Percentiles rank a stretch among this genome's conserved stretches.
phyloP scores from a whole-genome alignment of 345 rosid genomes.

The Geranium brycei region DNA sequence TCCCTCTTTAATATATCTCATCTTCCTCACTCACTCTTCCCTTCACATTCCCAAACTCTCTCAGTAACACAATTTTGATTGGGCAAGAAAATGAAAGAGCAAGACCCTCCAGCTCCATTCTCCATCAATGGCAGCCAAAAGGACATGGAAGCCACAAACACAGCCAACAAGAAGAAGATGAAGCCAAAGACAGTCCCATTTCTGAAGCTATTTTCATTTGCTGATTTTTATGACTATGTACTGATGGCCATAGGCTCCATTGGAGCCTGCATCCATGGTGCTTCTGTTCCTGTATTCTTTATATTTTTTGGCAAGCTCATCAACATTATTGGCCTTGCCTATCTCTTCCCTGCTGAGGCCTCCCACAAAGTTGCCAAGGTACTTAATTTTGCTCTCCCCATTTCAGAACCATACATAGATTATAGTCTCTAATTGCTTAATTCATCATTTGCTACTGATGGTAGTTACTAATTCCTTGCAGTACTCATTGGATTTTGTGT shows the following conservation, averaged over 20 bases:
- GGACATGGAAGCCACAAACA: not conserved
- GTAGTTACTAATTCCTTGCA: conserved; percentile 22
- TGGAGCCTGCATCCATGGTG: conserved; percentile 80
- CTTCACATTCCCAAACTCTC: not conserved
- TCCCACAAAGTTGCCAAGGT: conserved; percentile 91
- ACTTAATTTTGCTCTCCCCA: not conserved
- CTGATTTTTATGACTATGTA: conserved; percentile 65
- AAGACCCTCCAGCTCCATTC: not conserved
- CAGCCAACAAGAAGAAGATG: conserved; percentile 5
- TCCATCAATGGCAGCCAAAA: not conserved
- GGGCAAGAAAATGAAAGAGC: not conserved
- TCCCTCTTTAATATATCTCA: not conserved
- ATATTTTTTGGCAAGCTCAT: conserved; percentile 82
- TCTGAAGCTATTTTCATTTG: conserved; percentile 63
- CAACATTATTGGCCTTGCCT: conserved; percentile 65
- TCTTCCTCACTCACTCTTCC: not conserved
- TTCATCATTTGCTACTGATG: not conserved
- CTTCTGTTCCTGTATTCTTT: conserved; percentile 88
- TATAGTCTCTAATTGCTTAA: too few species aligned
- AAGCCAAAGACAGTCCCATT: conserved; percentile 32
- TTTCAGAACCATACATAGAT: not conserved
- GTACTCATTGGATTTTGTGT: conserved; percentile 95
- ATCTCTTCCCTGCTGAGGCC: conserved; percentile 59
- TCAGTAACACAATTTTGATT: too few species aligned
- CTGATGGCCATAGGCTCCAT: conserved; percentile 80